Conservation (phyloP, 306 rosid species). For the Echinosophora koreensis region DNA sequence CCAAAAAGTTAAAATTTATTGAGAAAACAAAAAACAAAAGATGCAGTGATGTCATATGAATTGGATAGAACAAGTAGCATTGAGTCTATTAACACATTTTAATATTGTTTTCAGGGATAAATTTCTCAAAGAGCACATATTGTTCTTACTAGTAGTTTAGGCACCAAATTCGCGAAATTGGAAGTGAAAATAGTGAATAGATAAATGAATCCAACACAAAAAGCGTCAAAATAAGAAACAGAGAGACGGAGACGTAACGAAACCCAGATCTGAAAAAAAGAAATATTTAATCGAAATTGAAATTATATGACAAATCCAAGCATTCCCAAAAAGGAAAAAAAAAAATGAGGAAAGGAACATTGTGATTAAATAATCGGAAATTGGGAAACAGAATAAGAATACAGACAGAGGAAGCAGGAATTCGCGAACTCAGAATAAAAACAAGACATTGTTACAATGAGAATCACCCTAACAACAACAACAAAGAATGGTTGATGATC, state of each 20-base stretch:
- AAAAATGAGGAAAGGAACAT: conserved; percentile 31
- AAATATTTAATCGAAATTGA: conserved; percentile 22
- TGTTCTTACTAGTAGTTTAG: background rate
- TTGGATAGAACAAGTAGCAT: conserved; percentile 3
- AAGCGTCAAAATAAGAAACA: background rate
- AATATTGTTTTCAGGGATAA: background rate
- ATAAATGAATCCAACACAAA: conserved; percentile 35
- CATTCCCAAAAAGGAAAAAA: background rate
- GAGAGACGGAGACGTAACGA: background rate
- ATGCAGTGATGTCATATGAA: conserved; percentile 30
- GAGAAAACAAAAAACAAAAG: conserved; percentile 24
- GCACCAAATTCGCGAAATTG: conserved; percentile 36
- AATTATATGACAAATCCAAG: conserved; percentile 15
- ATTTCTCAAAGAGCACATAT: background rate
- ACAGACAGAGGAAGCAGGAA: conserved; percentile 7
- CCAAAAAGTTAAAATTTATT: background rate
- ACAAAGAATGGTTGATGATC: no score
- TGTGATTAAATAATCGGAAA: conserved; percentile 32
- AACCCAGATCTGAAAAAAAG: conserved; percentile 53
- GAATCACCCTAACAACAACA: background rate
- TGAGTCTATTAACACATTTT: background rate
- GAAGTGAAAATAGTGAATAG: conserved; percentile 11
- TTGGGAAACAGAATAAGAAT: background rate
- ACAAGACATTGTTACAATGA: background rate
- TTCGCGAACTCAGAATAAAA: no score